Base-by-base conservation (phyloP, 495 filamentous ascomycete species). In the Pseudevernia furfuracea region DNA sequence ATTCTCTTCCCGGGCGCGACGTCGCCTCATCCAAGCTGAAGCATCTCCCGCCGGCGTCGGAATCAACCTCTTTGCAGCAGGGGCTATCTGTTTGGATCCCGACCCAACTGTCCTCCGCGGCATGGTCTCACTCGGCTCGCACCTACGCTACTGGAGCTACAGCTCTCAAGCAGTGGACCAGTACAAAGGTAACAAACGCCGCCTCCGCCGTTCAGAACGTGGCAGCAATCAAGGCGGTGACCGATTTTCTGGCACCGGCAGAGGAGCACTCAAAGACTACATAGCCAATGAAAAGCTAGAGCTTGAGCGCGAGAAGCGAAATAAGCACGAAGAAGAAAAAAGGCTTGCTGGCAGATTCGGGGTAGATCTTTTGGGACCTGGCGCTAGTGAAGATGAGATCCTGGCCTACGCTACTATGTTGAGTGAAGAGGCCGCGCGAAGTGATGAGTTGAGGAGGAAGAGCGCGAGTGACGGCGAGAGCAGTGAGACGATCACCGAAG, bases 91-190 rank as follows among this genome's bases (percentile, higher is more conserved):
- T 61, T 81, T 98, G 21, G 95, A 98, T 72, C 89, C 95, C 0
- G 91, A 98, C 68, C 85, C 94, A 38, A 92, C 90, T 1, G 78
- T 85, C 2, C 84, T 98, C n/a, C 85, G 93, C n/a, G 94, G 94
- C 46, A 87, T 93, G 72, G 89, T 97, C 12, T 87, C 92, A 0
- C 82, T 96, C 38, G 94, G 95, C 44, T 89, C 87, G 0, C 87
- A 92, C 72, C 77, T 98, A 12, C 87, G 90, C 41, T 97, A 92
- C 72, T 98, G 94, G 94, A 87, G 88, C 23, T 97, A 96, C 72
- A 96, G 89, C 71, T 93, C 92, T 37, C 75, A 79, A 17, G 76
- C 77, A 39, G 82, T 82, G 10, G 86, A 89, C 72, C 79, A 87
- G 63, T 87, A 85, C 70, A 85, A 87, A 64, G 75, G 75, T 34